Evolutionary conservation across 2,329 filamentous ascomycete species (phyloP), one percentile per base, ranked within the genome.

Genomic region (Trichoderma simmonsii): DNA sequence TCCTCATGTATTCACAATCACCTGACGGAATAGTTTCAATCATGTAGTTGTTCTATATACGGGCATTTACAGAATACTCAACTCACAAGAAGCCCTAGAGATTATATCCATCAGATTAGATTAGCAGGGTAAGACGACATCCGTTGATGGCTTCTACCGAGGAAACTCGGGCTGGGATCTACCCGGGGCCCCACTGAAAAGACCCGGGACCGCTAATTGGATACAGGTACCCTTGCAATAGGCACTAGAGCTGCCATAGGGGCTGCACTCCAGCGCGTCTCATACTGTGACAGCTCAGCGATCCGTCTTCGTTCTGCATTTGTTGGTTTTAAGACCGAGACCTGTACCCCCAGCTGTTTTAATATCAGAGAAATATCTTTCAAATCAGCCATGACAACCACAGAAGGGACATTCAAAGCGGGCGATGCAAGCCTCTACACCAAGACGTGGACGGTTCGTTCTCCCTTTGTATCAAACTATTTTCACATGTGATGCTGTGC

Each of bases 371-470:
- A n/a, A 60, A 21, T 7, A 18, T 11, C 21, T 9, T 62, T 6
- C 11, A 21, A 36, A 30, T 18, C 30, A 34, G 9, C 26, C 73
- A 84, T 84, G 82, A 73, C 79, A n/a, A 81, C 78, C 30, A 81
- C 79, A n/a, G 87, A 90, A 76, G 86, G 86, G 66, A 84, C 82
- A 7, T 86, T 89, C 73, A 77, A 83, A 34, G 76, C 85, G 43
- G 84, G 81, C 56, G 82, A 81, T 70, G 78, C 79, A 61, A 84
- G 79, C 78, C 83, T 89, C 30, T 87, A 87, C 80, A 86, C 85
- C 73, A 89, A 88, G 79, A 87, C 86, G 18, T 89, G 86, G 87
- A 85, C 86, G 75, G 88, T 90, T 81, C 79, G 86, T 81, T 81
- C 59, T 15, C 30, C 56, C 63, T 36, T n/a, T n/a, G n/a, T n/a